Percentiles rank a stretch among this genome's conserved stretches.
Conservation (phyloP, 257 asterid species). For the Ehretia macrophylla region DNA sequence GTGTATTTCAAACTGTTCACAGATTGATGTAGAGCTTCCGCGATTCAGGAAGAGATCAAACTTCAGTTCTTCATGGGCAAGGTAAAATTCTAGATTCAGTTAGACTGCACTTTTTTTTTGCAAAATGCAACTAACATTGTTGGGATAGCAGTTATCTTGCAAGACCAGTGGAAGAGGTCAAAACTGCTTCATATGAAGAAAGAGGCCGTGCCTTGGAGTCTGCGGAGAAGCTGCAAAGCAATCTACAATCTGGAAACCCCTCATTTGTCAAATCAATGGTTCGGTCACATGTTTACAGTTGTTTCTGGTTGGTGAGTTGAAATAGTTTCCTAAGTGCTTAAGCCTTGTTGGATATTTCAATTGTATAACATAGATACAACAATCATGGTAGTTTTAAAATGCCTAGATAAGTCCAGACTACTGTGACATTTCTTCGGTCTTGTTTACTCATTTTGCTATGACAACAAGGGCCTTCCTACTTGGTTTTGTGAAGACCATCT, state of each 20-base stretch:
- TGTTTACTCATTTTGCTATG: not conserved
- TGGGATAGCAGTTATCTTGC: constrained; percentile 63
- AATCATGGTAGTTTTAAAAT: no score
- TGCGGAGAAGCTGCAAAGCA: constrained; percentile 72
- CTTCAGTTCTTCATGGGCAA: constrained; percentile 63
- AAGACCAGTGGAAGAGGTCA: constrained; percentile 77
- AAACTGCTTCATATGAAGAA: constrained; percentile 53
- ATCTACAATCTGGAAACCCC: constrained; percentile 52
- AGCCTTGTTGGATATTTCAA: not conserved
- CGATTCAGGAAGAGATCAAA: constrained; percentile 46
- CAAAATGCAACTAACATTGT: constrained; percentile 9
- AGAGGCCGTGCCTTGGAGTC: constrained; percentile 42
- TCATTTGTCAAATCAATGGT: constrained; percentile 79
- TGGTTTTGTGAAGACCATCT: constrained; percentile 59
- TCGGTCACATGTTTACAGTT: constrained; percentile 90
- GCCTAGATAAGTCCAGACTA: not conserved
- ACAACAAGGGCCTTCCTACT: constrained; percentile 66
- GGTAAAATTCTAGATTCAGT: constrained; percentile 25
- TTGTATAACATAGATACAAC: no score
- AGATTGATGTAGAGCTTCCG: constrained; percentile 54
- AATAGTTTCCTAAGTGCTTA: constrained; percentile 1
- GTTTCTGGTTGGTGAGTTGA: constrained; percentile 90
- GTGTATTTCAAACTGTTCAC: constrained; percentile 6
- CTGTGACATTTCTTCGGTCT: not conserved
- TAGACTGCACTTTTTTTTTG: not conserved